Conservation (phyloP, 495 filamentous ascomycete species). For the Cenococcum geophilum region DNA sequence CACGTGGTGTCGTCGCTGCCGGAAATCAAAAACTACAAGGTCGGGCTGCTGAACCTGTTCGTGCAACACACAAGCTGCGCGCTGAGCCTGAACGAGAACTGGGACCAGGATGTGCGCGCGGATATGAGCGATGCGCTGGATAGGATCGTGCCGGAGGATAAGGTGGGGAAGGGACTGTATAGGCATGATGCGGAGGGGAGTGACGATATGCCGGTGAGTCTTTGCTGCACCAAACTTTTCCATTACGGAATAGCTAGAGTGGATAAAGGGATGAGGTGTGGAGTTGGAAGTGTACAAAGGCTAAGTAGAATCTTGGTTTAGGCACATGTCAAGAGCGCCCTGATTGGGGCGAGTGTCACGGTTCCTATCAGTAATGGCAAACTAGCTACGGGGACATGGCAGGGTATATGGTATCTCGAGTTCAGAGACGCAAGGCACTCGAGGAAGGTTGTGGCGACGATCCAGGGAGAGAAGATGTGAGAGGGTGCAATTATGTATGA, state of each 20-base stretch:
- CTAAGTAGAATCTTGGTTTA: constrained; percentile 20
- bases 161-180: constrained; percentile 63
- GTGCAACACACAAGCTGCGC: constrained; percentile 87
- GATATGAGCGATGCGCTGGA: constrained; percentile 96
- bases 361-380: constrained; percentile 85
- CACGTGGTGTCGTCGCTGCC: constrained; percentile 61
- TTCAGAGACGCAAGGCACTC: constrained; percentile 72
- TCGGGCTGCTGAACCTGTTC: constrained; percentile 83
- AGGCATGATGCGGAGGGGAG: constrained; percentile 81
- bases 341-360: constrained; percentile 81
- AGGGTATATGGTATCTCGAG: constrained; percentile 92
- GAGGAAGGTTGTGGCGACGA: constrained; percentile 81
- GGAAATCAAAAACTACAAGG: constrained; percentile 70
- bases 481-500: no score
- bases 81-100: constrained; percentile 90
- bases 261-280: neutral
- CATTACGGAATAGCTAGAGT: neutral
- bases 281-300: neutral
- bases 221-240: neutral
- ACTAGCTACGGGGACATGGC: constrained; percentile 66
- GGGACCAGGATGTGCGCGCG: constrained; percentile 67
- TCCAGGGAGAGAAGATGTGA: constrained; percentile 82
- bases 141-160: constrained; percentile 72
- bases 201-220: constrained; percentile 78
- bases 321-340: constrained; percentile 87